Percentiles rank a stretch among this genome's conserved stretches.
Conservation (phyloP, 2,329 filamentous ascomycete genomes). For the Diplodia sapinea region DNA sequence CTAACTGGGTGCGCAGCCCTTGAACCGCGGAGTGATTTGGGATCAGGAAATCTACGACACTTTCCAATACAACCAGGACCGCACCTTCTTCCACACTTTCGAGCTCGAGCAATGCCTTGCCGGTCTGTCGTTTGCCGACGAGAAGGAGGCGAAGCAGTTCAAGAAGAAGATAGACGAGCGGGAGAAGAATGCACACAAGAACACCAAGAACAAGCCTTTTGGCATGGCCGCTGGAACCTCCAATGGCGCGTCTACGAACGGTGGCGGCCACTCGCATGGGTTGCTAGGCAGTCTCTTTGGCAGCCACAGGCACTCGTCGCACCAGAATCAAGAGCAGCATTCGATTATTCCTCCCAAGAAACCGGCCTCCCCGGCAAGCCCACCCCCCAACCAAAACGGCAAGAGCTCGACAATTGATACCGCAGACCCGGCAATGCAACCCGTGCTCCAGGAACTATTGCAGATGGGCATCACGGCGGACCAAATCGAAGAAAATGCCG, state of each 20-base stretch:
- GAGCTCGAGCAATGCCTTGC: constrained; percentile 92
- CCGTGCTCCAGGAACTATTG: constrained; percentile 65
- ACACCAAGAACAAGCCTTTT: constrained; percentile 80
- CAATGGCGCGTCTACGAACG: constrained; percentile 39
- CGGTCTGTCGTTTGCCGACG: constrained; percentile 89
- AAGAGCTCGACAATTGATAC: constrained; percentile 61
- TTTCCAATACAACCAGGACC: constrained; percentile 94
- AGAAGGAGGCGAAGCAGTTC: constrained; percentile 97
- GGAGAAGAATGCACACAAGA: constrained; percentile 93
- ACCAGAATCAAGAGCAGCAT: constrained; percentile 46
- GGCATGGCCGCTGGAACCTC: constrained; percentile 49
- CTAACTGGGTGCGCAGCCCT: constrained; percentile 60
- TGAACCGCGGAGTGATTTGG: constrained; percentile 87
- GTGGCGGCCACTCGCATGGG: constrained; percentile 48
- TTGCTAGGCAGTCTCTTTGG: constrained; percentile 50
- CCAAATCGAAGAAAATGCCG: constrained; percentile 69
- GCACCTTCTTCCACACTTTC: constrained; percentile 97
- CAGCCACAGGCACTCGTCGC: constrained; percentile 57
- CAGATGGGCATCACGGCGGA: constrained; percentile 72
- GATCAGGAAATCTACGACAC: constrained; percentile 97
- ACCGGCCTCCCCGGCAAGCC: constrained; percentile 44
- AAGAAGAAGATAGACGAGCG: constrained; percentile 96
- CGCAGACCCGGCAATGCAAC: constrained; percentile 66
- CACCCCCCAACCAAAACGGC: constrained; percentile 43
- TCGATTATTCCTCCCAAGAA: constrained; percentile 59